A percentile compares a stretch with the other conserved stretches of the same genome.
phyloP scores from a whole-genome alignment of 2,329 filamentous ascomycete genomes.

The Fusarium begoniae region DNA sequence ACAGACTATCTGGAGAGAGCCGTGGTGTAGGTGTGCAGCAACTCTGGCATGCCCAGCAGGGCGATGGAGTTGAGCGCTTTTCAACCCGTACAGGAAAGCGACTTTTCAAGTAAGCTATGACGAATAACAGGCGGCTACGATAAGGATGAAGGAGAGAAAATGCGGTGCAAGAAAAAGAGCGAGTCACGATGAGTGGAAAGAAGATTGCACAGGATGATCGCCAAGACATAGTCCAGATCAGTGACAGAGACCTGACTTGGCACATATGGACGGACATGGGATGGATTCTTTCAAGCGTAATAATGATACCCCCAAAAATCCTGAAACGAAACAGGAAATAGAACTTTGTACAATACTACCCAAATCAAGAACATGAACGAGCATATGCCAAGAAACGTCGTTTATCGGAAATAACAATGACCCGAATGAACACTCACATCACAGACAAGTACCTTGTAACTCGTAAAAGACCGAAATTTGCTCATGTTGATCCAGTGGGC shows the following conservation, averaged over 20 bases:
- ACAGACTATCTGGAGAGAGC: conserved; percentile 70
- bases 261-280: background rate
- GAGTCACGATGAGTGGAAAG: background rate
- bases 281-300: conserved; percentile 29
- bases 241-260: background rate
- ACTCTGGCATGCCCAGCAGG: conserved; percentile 69
- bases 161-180: background rate
- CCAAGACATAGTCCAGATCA: conserved; percentile 1
- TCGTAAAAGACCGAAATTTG: conserved; percentile 1
- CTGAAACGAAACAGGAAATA: conserved; percentile 17
- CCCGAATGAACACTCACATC: background rate
- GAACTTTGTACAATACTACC: conserved; percentile 7
- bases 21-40: conserved; percentile 69
- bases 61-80: conserved; percentile 68
- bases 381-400: background rate
- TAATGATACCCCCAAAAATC: conserved; percentile 29
- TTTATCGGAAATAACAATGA: background rate
- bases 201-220: background rate
- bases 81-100: conserved; percentile 61
- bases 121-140: background rate
- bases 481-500: background rate
- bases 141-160: background rate
- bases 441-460: background rate
- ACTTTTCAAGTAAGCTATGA: conserved; percentile 59
- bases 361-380: background rate